These are phyloP conservation scores for Kodamaea nitidulidarum DNA, from an alignment of 805 yeast genomes.

Conservation along the genomic window DNA sequence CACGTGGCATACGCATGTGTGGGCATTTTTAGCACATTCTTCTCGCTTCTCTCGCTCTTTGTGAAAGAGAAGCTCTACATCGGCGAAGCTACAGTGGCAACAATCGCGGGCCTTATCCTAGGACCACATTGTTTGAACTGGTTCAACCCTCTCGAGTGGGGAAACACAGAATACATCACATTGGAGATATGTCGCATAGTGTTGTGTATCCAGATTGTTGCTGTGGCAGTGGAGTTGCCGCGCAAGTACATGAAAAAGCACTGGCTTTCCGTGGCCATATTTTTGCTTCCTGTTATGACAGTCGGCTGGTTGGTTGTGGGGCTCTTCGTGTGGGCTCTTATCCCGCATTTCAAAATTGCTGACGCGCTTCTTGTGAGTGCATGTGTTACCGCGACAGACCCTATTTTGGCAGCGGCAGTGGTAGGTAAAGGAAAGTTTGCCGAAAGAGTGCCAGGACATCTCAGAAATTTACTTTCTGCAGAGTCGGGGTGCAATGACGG, in stretches of 20 bases:
- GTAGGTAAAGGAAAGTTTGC: constrained; percentile 94
- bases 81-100: constrained; percentile 90
- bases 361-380: constrained; percentile 75
- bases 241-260: constrained; percentile 82
- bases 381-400: constrained; percentile 93
- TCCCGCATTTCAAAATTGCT: constrained; percentile 68
- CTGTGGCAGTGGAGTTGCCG: constrained; percentile 92
- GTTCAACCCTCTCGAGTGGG: constrained; percentile 85
- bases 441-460: constrained; percentile 86
- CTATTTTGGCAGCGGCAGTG: constrained; percentile 91
- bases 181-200: constrained; percentile 80
- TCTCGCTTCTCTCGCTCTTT: constrained; percentile 75
- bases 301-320: constrained; percentile 85
- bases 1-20: constrained; percentile 86
- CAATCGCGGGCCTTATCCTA: constrained; percentile 77
- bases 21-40: constrained; percentile 76
- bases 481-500: constrained; percentile 94
- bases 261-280: constrained; percentile 69
- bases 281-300: constrained; percentile 85
- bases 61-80: constrained; percentile 80
- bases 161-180: constrained; percentile 76
- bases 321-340: constrained; percentile 69
- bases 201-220: constrained; percentile 83
- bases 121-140: constrained; percentile 85
- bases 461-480: constrained; percentile 76